Percentiles rank a stretch among this genome's conserved stretches.
Evolutionary conservation across 1,284 basidiomycete species (phyloP).

Genomic region (Ganoderma multipileum): DNA sequence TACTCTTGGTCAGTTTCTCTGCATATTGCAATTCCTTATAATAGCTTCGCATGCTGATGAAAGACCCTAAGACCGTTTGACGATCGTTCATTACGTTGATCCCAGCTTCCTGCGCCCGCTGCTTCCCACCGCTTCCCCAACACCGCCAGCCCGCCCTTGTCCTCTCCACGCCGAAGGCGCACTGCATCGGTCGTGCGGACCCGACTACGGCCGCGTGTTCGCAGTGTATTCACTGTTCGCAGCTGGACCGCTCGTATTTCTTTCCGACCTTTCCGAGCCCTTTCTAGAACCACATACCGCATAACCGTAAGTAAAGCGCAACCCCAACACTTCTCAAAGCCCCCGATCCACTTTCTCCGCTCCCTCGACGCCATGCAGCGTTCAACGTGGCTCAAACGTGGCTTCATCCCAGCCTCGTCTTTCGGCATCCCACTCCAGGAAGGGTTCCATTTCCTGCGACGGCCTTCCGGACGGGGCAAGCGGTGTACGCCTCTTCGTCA

Average conservation of each 20-base stretch:
- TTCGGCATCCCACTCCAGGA: background rate
- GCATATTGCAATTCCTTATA: background rate
- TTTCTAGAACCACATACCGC: background rate
- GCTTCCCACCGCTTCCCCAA: conserved; percentile 20
- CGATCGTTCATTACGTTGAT: conserved; percentile 22
- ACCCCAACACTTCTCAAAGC: conserved; percentile 14
- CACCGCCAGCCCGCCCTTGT: background rate
- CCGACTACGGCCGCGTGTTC: conserved; percentile 2
- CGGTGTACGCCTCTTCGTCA: background rate
- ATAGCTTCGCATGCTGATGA: background rate
- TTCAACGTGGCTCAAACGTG: background rate
- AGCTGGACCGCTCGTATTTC: background rate
- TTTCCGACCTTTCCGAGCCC: background rate
- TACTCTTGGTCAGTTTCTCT: background rate
- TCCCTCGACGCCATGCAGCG: background rate
- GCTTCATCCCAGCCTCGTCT: background rate
- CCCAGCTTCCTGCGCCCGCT: conserved; percentile 12
- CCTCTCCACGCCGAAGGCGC: background rate
- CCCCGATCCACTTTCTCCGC: conserved; percentile 1
- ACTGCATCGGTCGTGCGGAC: background rate
- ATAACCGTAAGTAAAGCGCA: background rate
- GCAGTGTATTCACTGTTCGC: background rate
- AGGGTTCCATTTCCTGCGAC: background rate
- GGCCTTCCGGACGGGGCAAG: background rate
- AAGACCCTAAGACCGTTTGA: conserved; percentile 2